Conservation (phyloP, 2,329 filamentous ascomycete genomes). For the Cercospora janseana region DNA sequence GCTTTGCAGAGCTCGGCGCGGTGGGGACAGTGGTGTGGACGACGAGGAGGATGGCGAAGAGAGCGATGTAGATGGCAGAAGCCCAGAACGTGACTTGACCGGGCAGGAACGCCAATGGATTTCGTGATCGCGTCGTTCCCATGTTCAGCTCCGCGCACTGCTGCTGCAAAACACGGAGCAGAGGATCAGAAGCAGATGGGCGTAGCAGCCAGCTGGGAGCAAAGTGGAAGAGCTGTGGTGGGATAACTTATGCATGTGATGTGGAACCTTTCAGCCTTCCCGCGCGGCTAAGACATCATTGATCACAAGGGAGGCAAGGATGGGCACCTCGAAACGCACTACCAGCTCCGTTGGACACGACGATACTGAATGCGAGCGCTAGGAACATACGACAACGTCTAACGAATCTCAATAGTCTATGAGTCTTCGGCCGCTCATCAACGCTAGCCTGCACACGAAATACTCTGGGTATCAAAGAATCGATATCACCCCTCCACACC, state of each 20-base stretch:
- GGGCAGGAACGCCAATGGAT: slow-evolving; percentile 70
- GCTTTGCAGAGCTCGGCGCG: slow-evolving; percentile 62
- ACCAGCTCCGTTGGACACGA: too few relatives aligned
- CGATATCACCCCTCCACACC: slow-evolving; percentile 10
- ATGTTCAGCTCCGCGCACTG: slow-evolving; percentile 5
- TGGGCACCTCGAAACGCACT: too few relatives aligned
- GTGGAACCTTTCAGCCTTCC: too few relatives aligned
- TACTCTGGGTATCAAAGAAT: slow-evolving; percentile 16
- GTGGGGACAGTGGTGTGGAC: slow-evolving; percentile 69
- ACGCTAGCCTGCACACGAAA: slow-evolving; percentile 1
- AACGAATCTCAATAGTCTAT: too few relatives aligned
- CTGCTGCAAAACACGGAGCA: not conserved
- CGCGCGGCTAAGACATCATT: too few relatives aligned
- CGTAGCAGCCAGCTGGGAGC: too few relatives aligned
- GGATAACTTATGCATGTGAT: too few relatives aligned
- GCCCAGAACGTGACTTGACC: slow-evolving; percentile 79
- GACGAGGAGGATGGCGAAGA: slow-evolving; percentile 71
- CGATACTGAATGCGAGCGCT: too few relatives aligned
- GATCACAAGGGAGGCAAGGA: too few relatives aligned
- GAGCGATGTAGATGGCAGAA: slow-evolving; percentile 70
- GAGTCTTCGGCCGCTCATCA: slow-evolving; percentile 2
- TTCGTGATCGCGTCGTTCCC: slow-evolving; percentile 29
- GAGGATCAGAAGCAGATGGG: not conserved
- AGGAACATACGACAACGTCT: too few relatives aligned
- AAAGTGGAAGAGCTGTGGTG: too few relatives aligned